Evolutionary conservation across 2,329 filamentous ascomycete genomes (phyloP), one percentile per base, ranked within the genome.

Genomic region (Alternaria panax): DNA sequence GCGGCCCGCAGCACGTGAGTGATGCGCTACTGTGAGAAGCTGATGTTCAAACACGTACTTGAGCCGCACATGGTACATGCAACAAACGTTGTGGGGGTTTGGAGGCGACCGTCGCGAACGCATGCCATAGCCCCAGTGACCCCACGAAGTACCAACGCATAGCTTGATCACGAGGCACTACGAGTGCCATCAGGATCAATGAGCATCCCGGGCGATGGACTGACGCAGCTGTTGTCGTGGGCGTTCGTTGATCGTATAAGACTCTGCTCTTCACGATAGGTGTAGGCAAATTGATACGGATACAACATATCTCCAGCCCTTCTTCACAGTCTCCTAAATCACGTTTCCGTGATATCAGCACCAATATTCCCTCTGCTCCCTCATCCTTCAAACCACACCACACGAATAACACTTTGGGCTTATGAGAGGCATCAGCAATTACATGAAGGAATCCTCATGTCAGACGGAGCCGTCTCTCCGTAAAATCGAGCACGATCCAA

Each of bases 91-190:
- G 36, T 18, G 7, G 34, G 25, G 24, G 28, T 30, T 27, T 38
- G 9, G 16, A 50, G 7, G 45, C 48, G 18, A 20, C n/a, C 12
- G 40, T 32, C 40, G 53, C 61, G 30, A 52, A 57, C 51, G 48
- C 48, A n/a, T 14, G 51, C 57, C 45, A 59, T 38, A 56, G 27
- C 54, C 12, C 14, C 34, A 52, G 11, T 12, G 18, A 42, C 30
- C 46, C 59, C 54, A 60, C 63, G 54, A 47, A 46, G 38, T 25
- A 20, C 60, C 61, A 68, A 66, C 62, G 60, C 20, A 73, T 72
- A 18, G 68, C 57, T 76, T 75, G 43, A 74, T 71, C 63, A 70
- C 74, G 52, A 82, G 80, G 32, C 53, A 59, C 48, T 12, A 14
- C 54, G 45, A 53, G 43, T 41, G 46, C 54, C 57, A 65, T 51